Percentiles rank a stretch among this genome's conserved stretches.
Conservation (phyloP, 805 yeast genomes). For the Candida verbasci region DNA sequence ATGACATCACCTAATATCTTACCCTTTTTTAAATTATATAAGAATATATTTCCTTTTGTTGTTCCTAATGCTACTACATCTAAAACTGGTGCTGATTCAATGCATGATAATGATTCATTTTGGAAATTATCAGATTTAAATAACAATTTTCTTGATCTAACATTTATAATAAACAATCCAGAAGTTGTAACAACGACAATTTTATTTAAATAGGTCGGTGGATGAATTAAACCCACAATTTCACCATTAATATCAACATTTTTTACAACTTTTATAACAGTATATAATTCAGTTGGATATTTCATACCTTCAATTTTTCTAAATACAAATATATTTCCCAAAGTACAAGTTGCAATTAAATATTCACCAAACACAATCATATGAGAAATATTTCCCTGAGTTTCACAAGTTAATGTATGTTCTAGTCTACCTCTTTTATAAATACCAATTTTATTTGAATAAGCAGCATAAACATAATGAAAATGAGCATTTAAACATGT, state of each 20-base stretch:
- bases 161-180: slow-evolving; percentile 60
- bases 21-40: slow-evolving; percentile 68
- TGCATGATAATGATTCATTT: slow-evolving; percentile 50
- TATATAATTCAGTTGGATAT: slow-evolving; percentile 61
- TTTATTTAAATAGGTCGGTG: slow-evolving; percentile 90
- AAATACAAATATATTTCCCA: slow-evolving; percentile 48
- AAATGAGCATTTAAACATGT: slow-evolving; percentile 72
- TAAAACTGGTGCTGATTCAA: slow-evolving; percentile 81
- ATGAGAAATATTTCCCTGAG: slow-evolving; percentile 40
- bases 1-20: slow-evolving; percentile 46
- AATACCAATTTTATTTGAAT: slow-evolving; percentile 67
- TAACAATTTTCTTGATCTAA: slow-evolving; percentile 71
- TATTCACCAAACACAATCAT: slow-evolving; percentile 74
- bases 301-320: slow-evolving; percentile 42
- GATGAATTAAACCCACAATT: slow-evolving; percentile 67
- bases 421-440: slow-evolving; percentile 77
- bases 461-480: slow-evolving; percentile 79
- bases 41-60: slow-evolving; percentile 56
- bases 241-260: slow-evolving; percentile 67
- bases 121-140: slow-evolving; percentile 46
- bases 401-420: slow-evolving; percentile 28
- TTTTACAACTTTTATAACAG: slow-evolving; percentile 48
- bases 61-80: slow-evolving; percentile 81
- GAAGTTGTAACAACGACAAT: slow-evolving; percentile 75
- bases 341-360: slow-evolving; percentile 49